Base-by-base conservation (phyloP, 78 protist species). In the Creolimax fragrantissima region DNA sequence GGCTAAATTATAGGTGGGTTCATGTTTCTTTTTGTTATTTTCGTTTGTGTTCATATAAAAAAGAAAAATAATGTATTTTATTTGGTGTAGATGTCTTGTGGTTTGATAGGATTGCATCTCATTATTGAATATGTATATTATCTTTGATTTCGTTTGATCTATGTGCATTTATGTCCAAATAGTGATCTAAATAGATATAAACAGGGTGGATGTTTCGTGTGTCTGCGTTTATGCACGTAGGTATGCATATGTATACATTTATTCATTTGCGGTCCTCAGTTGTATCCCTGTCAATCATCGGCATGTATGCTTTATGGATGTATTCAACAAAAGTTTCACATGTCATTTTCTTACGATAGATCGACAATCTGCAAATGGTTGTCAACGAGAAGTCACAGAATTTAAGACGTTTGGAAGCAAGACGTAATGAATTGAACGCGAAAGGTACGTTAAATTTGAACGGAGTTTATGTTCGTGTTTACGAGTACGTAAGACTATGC, bases 391-490 rank as follows among this genome's bases (percentile, higher is more conserved):
- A 96, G 84, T 47, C 93, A 42, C 94, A 95, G 66, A 96, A 98
- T 90, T 47, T 96, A 42, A 95, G 98, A 3, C 95, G 99, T 7
- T 93, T 98, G 74, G 98, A 97, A 91, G 99, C 99, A 11, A 97
- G 97, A 88, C 93, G 99, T 35, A 98, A 98, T 84, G 99, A 98
- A 92, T 94, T 97, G 66, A 98, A 98, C 97, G 6, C 95, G 1
- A 92, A 93, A 47, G 97, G 95, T 93, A 35, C 36, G 88, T 3
- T 3, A 24, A 41, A 32, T 45, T 3, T 35, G 6, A 3, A 3
- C 2, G 37, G 91, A 41, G 66, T 43, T 45, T 43, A 58, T 3
- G 35, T 90, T 24, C 6, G 37, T 58, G 74, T 11, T 32, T 58
- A 58, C 74, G 74, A 58, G 74, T 17, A 17, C 74, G 17, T 11